A percentile compares a stretch with the other conserved stretches of the same genome.
phyloP scores from a whole-genome alignment of 768 basidiomycete species.

The Dioszegia aurantiaca region DNA sequence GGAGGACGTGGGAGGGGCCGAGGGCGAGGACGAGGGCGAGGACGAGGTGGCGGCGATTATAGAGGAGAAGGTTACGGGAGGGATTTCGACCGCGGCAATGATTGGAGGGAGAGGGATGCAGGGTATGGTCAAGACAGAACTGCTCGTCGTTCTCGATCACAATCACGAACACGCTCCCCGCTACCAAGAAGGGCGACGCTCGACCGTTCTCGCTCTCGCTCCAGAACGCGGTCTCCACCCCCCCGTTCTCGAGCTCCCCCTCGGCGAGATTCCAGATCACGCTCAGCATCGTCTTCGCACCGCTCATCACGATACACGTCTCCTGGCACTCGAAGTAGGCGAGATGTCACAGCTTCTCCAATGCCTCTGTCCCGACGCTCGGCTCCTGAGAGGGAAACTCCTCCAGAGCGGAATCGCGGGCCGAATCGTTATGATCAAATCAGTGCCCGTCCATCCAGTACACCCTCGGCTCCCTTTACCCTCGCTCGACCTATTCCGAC shows the following conservation, averaged over 20 bases:
- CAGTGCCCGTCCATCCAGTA: background rate
- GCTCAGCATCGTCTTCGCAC: slow-evolving; percentile 4
- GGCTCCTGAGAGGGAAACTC: background rate
- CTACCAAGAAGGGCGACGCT: slow-evolving; percentile 3
- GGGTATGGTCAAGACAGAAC: background rate
- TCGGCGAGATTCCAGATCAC: background rate
- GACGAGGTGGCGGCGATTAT: background rate
- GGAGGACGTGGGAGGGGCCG: slow-evolving; percentile 9
- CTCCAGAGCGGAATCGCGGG: background rate
- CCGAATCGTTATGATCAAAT: background rate
- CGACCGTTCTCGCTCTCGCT: background rate
- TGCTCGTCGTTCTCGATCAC: background rate
- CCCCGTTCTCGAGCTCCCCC: background rate
- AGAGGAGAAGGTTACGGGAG: slow-evolving; percentile 1
- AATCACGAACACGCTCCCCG: slow-evolving; percentile 16
- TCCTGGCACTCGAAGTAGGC: slow-evolving; percentile 1
- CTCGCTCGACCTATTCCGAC: background rate
- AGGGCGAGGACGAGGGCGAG: background rate
- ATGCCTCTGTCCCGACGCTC: background rate
- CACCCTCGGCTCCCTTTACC: background rate
- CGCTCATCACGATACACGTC: slow-evolving; percentile 12
- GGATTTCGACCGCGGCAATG: background rate
- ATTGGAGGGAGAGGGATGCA: slow-evolving; percentile 6
- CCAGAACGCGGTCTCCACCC: background rate
- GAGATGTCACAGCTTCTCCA: background rate